Evolutionary conservation across 1,284 basidiomycete species (phyloP).

Genomic region (Sutorius eximius): DNA sequence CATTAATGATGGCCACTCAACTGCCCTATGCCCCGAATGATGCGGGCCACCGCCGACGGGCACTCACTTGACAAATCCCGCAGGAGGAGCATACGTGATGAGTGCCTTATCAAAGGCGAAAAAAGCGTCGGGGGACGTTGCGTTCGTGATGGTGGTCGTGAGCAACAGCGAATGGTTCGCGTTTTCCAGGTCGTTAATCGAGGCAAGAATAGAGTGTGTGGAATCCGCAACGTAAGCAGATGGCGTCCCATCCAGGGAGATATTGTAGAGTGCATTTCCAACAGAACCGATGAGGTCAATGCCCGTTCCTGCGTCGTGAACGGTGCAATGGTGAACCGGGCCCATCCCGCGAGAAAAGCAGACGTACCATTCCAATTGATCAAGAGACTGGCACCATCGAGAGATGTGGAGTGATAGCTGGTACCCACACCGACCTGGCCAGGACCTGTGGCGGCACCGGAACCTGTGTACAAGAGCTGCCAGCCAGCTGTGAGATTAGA

Average conservation of each 20-base stretch:
- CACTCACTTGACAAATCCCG: constrained; percentile 33
- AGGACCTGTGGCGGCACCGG: constrained; percentile 46
- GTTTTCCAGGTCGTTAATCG: constrained; percentile 42
- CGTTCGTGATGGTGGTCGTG: constrained; percentile 40
- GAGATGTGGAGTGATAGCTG: constrained; percentile 59
- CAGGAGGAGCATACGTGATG: constrained; percentile 40
- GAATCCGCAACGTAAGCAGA: constrained; percentile 25
- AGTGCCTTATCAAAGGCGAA: constrained; percentile 52
- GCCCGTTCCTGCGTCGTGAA: constrained; percentile 48
- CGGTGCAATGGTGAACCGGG: constrained; percentile 1
- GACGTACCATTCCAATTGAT: constrained; percentile 61
- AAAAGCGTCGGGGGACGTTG: constrained; percentile 37
- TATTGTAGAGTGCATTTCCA: constrained; percentile 42
- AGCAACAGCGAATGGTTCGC: constrained; percentile 48
- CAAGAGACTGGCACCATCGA: constrained; percentile 52
- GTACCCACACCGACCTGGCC: constrained; percentile 53
- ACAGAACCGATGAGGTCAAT: constrained; percentile 52
- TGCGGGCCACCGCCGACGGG: constrained; percentile 9
- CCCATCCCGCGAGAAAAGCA: neutral
- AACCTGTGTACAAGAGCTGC: constrained; percentile 57
- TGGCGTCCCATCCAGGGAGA: constrained; percentile 47
- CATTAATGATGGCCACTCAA: constrained; percentile 18
- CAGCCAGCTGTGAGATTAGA: constrained; percentile 57
- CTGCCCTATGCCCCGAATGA: neutral
- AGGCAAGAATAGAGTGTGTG: constrained; percentile 41